Conservation (phyloP, 495 filamentous ascomycete genomes). For the Trichoderma erinaceum region DNA sequence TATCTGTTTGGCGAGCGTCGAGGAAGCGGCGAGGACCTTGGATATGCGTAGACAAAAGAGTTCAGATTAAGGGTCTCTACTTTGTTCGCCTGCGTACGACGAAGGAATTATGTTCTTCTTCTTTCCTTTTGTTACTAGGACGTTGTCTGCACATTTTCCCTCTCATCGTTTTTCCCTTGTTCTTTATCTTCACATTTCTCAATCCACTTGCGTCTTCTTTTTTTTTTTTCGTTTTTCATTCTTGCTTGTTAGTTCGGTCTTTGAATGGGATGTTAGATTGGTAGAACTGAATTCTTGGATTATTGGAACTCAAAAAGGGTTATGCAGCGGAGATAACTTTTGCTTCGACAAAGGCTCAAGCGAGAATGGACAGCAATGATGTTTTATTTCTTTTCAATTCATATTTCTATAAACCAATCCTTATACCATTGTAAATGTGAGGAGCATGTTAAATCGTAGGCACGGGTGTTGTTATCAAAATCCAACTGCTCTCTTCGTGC, state of each 20-base stretch:
- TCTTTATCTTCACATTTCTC: no score
- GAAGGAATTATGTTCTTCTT: not conserved
- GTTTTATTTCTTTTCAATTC: not conserved
- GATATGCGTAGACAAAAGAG: not conserved
- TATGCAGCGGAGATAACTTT: not conserved
- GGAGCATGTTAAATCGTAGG: not conserved
- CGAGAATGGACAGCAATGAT: not conserved
- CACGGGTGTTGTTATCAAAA: no score
- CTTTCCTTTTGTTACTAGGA: not conserved
- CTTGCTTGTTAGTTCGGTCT: not conserved
- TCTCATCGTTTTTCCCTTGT: no score
- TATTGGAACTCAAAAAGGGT: constrained; percentile 6
- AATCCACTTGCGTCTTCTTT: not conserved
- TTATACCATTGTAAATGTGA: not conserved
- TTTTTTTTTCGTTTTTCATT: not conserved
- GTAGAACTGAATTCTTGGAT: constrained; percentile 6
- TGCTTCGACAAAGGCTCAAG: not conserved
- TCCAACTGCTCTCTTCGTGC: no score
- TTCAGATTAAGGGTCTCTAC: not conserved
- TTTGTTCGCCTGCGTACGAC: not conserved
- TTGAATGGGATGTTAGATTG: constrained; percentile 6
- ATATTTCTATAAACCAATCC: not conserved
- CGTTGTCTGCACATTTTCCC: no score
- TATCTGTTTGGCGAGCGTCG: constrained; percentile 65
- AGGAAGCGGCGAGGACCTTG: constrained; percentile 10